Evolutionary conservation across 768 basidiomycete genomes (phyloP), one percentile per base, ranked within the genome.

Genomic region (Zangia roseola): DNA sequence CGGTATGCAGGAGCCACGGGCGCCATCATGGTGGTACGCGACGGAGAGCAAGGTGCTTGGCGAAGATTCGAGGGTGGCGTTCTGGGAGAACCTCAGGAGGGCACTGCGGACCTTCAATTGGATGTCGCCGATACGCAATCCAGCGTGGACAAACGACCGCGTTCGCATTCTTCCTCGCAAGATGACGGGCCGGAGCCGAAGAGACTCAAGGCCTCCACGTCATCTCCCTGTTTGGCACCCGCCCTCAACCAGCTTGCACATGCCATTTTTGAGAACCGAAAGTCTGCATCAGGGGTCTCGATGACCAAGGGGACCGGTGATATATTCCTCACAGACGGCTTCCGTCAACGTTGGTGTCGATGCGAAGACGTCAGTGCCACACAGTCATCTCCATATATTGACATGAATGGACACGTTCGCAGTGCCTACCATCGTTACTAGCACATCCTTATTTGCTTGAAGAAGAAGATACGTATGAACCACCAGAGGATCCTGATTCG

Each of bases 401-500:
- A 52, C n/a, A 45, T 48, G 35, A 50, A n/a, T 28, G 5, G 17
- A 36, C 4, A n/a, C 19, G 16, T 43, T 40, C 40, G 13, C 55
- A 90, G 86, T 92, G 89, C 67, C 64, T 80, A 6, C 71, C 77
- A 0, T 73, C 71, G 7, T 69, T 91, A 35, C 69, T 78, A 57
- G 65, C 68, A 14, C 70, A 79, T 57, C 73, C 80, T 23, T 91
- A 76, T 66, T 71, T 92, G 20, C 66, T 89, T 10, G 76, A 86
- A 53, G 87, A 88, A 64, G 91, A 92, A 54, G 88, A 89, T 35
- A 89, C 84, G 0, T 92, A 89, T 52, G 86, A 90, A 61, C 88
- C 87, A 1, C 91, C 90, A 4, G 83, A 88, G 59, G 91, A 92
- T 66, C 90, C 91, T 10, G 91, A 93, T 62, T 89, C 83, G 52